These are phyloP conservation scores for Lachancea cidri DNA, from an alignment of 805 yeast genomes.

Conservation along the genomic window DNA sequence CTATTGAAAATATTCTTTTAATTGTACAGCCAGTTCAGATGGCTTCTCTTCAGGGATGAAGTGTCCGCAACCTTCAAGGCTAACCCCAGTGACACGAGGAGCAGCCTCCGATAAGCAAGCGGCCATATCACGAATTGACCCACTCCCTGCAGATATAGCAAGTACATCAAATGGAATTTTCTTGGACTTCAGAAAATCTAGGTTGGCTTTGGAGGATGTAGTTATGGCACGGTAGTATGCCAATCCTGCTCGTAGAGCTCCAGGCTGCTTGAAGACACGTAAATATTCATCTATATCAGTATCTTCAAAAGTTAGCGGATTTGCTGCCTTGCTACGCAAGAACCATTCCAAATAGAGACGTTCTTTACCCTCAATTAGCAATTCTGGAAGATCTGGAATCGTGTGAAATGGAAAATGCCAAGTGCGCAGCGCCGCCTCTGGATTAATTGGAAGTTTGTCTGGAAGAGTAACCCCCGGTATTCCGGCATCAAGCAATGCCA, in stretches of 20 bases:
- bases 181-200: slow-evolving; percentile 1
- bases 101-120: slow-evolving; percentile 2
- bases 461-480: slow-evolving; percentile 11
- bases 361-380: slow-evolving; percentile 7
- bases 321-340: slow-evolving; percentile 8
- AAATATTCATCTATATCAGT: slow-evolving; percentile 7
- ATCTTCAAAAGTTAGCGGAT: slow-evolving; percentile 7
- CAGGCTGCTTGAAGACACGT: slow-evolving; percentile 8
- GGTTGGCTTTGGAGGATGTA: slow-evolving; percentile 7
- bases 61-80: slow-evolving; percentile 9
- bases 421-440: slow-evolving; percentile 10
- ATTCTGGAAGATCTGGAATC: slow-evolving; percentile 10
- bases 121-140: slow-evolving; percentile 10
- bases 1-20: not conserved
- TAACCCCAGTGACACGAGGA: slow-evolving; percentile 1
- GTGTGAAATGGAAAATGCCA: slow-evolving; percentile 12
- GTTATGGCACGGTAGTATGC: slow-evolving; percentile 9
- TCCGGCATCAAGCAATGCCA: slow-evolving; percentile 12
- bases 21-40: not conserved
- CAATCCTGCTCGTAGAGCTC: slow-evolving; percentile 10
- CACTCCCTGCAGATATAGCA: slow-evolving; percentile 9
- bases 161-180: not conserved
- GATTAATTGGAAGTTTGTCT: slow-evolving; percentile 3
- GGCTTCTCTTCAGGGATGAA: slow-evolving; percentile 11
- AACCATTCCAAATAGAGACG: slow-evolving; percentile 11